phyloP scores from a whole-genome alignment of 495 filamentous ascomycete genomes.

The Penicillium odoratum region DNA sequence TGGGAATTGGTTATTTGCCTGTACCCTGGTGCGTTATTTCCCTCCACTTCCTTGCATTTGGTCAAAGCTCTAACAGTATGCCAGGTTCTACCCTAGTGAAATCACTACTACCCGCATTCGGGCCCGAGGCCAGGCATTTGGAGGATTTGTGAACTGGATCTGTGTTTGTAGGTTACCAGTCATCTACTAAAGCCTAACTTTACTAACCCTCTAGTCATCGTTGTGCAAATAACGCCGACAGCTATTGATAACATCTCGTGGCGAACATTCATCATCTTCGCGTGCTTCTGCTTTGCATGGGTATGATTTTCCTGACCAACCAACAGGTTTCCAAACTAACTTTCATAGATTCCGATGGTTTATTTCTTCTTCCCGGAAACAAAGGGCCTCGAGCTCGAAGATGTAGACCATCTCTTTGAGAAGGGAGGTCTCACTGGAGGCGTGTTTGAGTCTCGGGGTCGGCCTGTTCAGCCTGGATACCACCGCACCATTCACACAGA shows the following conservation, averaged over 20 bases:
- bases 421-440: constrained; percentile 39
- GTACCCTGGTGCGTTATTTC: constrained; percentile 55
- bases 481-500: constrained; percentile 21
- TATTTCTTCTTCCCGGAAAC: constrained; percentile 70
- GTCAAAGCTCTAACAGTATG: constrained; percentile 30
- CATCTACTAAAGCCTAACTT: no score
- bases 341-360: constrained; percentile 60
- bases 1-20: constrained; percentile 42
- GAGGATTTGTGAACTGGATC: constrained; percentile 49
- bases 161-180: constrained; percentile 32
- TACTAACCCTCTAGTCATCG: constrained; percentile 20
- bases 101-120: constrained; percentile 48
- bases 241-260: constrained; percentile 60
- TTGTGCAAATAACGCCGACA: constrained; percentile 64
- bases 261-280: constrained; percentile 67
- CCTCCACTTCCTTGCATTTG: constrained; percentile 32
- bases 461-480: constrained; percentile 18
- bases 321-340: background rate
- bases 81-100: constrained; percentile 71
- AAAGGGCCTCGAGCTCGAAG: constrained; percentile 65
- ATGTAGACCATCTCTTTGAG: constrained; percentile 64
- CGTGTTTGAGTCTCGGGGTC: constrained; percentile 32
- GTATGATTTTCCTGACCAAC: constrained; percentile 9
- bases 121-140: constrained; percentile 40
- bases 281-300: constrained; percentile 36